Percentiles rank a stretch among this genome's conserved stretches.
Evolutionary conservation across 2,329 filamentous ascomycete genomes (phyloP).

Genomic region (Cyphellophora attinorum): DNA sequence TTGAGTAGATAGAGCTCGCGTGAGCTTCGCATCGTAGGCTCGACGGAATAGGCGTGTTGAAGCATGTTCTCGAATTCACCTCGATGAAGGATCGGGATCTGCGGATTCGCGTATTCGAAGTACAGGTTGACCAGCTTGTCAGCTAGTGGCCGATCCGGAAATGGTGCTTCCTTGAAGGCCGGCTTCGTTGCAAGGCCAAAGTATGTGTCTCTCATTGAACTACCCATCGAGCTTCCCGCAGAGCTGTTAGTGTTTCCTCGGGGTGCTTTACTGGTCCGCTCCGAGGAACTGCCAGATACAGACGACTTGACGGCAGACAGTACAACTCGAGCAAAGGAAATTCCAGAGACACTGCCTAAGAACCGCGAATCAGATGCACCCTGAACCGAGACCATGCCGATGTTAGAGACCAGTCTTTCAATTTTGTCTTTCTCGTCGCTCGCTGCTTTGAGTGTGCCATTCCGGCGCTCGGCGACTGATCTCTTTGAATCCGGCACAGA

Average conservation of each 20-base stretch:
- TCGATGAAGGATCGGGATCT: conserved; percentile 85
- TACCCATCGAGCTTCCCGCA: conserved; percentile 54
- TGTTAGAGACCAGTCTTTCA: conserved; percentile 58
- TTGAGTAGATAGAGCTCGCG: conserved; percentile 89
- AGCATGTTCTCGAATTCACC: conserved; percentile 85
- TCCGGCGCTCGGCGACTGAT: conserved; percentile 11
- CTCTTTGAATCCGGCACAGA: conserved; percentile 6
- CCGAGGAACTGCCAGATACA: conserved; percentile 47
- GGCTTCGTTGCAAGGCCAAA: conserved; percentile 92
- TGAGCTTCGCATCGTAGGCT: conserved; percentile 58
- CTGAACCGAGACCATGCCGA: conserved; percentile 68
- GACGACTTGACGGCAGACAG: conserved; percentile 86
- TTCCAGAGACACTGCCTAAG: conserved; percentile 75
- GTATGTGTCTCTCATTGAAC: conserved; percentile 89
- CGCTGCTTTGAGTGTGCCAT: conserved; percentile 20
- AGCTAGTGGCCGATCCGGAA: conserved; percentile 69
- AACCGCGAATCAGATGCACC: conserved; percentile 70
- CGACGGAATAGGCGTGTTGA: conserved; percentile 65
- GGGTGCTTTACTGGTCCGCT: conserved; percentile 53
- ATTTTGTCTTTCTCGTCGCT: conserved; percentile 40
- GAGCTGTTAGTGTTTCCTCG: conserved; percentile 43
- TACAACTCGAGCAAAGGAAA: conserved; percentile 88
- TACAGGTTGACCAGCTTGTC: conserved; percentile 68
- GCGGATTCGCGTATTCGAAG: conserved; percentile 92
- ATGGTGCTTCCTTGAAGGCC: conserved; percentile 73